phyloP scores from a whole-genome alignment of 2,329 filamentous ascomycete species.

The Macrophomina pseudophaseolina region DNA sequence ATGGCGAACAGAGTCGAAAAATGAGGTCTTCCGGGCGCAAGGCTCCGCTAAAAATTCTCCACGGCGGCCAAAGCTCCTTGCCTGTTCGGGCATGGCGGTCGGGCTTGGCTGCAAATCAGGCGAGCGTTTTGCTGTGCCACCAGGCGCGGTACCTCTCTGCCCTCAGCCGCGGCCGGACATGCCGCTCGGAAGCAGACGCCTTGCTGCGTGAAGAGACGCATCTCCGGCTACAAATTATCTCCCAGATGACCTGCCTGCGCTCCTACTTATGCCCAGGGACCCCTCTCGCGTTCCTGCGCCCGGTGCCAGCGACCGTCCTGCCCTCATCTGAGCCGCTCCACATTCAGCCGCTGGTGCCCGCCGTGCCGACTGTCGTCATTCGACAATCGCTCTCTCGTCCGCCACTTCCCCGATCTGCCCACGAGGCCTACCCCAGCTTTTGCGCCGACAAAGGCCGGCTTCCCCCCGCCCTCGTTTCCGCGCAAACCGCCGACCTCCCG shows the following conservation, averaged over 20 bases:
- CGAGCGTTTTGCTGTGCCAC: neutral
- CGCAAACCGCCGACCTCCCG: neutral
- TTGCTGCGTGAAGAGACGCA: neutral
- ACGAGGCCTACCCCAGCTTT: conserved; percentile 14
- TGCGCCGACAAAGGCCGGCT: neutral
- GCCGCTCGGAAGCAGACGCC: neutral
- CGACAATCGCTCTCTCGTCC: neutral
- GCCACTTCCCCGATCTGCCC: neutral
- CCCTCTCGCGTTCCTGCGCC: conserved; percentile 6
- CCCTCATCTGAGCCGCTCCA: neutral
- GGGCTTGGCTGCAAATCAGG: conserved; percentile 22
- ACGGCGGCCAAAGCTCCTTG: conserved; percentile 23
- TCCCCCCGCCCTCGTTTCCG: conserved; percentile 3
- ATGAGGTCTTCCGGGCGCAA: neutral
- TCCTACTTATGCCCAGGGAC: neutral
- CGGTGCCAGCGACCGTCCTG: neutral
- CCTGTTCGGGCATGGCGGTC: conserved; percentile 8
- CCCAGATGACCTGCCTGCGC: neutral
- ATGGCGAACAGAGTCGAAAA: neutral
- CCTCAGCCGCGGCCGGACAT: neutral
- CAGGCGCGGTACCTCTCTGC: neutral
- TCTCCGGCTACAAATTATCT: neutral
- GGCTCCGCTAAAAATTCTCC: conserved; percentile 21
- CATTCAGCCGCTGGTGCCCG: conserved; percentile 1
- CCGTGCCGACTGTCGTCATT: conserved; percentile 12